A percentile compares a stretch with the other conserved stretches of the same genome.
phyloP scores from a whole-genome alignment of 2,329 filamentous ascomycete species.

The Exophiala spinifera region DNA sequence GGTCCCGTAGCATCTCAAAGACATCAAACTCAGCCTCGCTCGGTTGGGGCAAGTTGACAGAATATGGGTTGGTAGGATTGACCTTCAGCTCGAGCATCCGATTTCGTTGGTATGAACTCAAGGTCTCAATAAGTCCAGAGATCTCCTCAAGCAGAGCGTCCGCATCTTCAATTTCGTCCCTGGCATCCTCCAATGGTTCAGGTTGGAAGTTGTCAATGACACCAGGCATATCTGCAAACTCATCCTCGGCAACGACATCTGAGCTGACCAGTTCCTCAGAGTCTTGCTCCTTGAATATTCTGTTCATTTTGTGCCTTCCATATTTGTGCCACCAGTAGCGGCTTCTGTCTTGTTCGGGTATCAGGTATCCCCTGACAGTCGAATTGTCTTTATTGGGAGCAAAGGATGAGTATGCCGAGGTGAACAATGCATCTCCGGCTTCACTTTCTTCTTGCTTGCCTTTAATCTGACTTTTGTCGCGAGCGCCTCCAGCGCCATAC shows the following conservation, averaged over 20 bases:
- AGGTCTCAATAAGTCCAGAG: constrained; percentile 58
- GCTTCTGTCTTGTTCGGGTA: constrained; percentile 43
- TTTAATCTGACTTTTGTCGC: constrained; percentile 10
- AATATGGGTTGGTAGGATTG: constrained; percentile 11
- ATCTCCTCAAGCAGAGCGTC: constrained; percentile 56
- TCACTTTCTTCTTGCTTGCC: constrained; percentile 6
- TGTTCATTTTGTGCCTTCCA: constrained; percentile 38
- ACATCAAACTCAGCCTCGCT: constrained; percentile 55
- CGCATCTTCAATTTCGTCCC: constrained; percentile 38
- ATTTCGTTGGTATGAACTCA: constrained; percentile 61
- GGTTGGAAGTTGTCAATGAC: constrained; percentile 43
- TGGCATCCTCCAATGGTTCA: constrained; percentile 32
- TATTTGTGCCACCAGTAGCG: constrained; percentile 47
- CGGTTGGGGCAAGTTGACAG: constrained; percentile 50
- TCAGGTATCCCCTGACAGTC: constrained; percentile 33
- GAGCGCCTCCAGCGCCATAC: constrained; percentile 34
- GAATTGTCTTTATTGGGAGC: constrained; percentile 48
- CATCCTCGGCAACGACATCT: constrained; percentile 34
- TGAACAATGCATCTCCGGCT: constrained; percentile 32
- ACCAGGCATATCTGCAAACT: constrained; percentile 35
- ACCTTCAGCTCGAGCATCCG: constrained; percentile 46
- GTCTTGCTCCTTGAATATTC: constrained; percentile 11
- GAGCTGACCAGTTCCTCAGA: constrained; percentile 23
- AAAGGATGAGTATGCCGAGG: constrained; percentile 49
- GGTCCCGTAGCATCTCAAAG: constrained; percentile 72